These are phyloP conservation scores for Euclidium syriacum DNA, from an alignment of 345 rosid genomes.

Conservation along the genomic window DNA sequence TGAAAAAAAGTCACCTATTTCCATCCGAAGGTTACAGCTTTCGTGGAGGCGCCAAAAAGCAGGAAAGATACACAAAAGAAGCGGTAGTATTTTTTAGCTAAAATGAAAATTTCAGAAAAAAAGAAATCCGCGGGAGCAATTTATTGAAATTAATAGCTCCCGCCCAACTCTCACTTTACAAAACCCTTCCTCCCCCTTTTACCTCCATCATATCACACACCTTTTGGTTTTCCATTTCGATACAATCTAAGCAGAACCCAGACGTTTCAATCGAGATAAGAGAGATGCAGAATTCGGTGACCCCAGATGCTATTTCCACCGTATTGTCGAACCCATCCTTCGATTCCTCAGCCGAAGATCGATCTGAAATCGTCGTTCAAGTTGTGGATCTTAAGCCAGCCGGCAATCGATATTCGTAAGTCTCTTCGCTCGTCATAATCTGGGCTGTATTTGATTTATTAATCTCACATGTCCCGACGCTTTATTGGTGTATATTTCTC, in stretches of 20 bases:
- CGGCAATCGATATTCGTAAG: slow-evolving; percentile 75
- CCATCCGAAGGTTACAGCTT: not conserved
- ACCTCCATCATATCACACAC: not conserved
- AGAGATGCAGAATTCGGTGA: slow-evolving; percentile 44
- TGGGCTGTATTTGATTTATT: not conserved
- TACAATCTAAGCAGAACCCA: not conserved
- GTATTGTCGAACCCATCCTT: slow-evolving; percentile 60
- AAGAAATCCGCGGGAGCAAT: not conserved
- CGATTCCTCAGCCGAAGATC: slow-evolving; percentile 44
- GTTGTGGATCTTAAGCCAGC: slow-evolving; percentile 76
- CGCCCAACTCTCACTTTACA: slow-evolving; percentile 14
- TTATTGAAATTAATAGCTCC: slow-evolving; percentile 15
- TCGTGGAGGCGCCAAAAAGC: slow-evolving; percentile 4
- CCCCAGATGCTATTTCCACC: slow-evolving; percentile 53
- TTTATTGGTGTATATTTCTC: not conserved
- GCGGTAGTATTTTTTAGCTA: not conserved
- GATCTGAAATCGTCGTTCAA: slow-evolving; percentile 60
- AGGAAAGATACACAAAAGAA: not conserved
- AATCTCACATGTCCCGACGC: not conserved
- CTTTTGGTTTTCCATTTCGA: not conserved
- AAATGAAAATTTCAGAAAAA: not conserved
- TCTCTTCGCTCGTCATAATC: not conserved
- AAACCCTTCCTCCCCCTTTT: not conserved
- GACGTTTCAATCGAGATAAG: not conserved
- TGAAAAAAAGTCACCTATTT: no score